phyloP scores from a whole-genome alignment of 768 basidiomycete species.

The Trametes cinnabarina region DNA sequence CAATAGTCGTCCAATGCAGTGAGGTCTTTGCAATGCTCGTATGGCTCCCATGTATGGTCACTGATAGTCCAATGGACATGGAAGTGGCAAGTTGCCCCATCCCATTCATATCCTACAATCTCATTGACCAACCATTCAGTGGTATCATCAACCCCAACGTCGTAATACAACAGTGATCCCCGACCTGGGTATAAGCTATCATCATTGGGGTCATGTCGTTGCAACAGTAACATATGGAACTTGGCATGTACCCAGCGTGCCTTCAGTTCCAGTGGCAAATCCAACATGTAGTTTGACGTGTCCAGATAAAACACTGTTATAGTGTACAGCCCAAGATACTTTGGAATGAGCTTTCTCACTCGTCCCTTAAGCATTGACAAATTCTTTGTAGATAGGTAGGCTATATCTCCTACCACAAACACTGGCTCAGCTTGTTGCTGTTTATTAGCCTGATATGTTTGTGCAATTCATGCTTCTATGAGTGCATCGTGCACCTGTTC shows the following conservation, averaged over 20 bases:
- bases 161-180: constrained; percentile 28
- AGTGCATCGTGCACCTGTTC: too few species aligned
- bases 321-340: constrained; percentile 39
- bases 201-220: constrained; percentile 31
- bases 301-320: constrained; percentile 21
- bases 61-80: constrained; percentile 14
- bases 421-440: constrained; percentile 15
- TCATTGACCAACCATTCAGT: constrained; percentile 31
- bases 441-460: constrained; percentile 32
- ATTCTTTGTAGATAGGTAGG: constrained; percentile 39
- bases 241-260: constrained; percentile 29
- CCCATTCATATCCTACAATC: constrained; percentile 24
- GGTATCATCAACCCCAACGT: constrained; percentile 34
- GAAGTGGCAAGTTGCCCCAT: not conserved
- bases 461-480: too few species aligned
- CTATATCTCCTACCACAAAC: constrained; percentile 27
- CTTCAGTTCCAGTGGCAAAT: constrained; percentile 30
- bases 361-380: constrained; percentile 34
- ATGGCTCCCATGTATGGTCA: constrained; percentile 21
- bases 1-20: constrained; percentile 18
- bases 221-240: constrained; percentile 37
- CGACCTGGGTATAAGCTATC: constrained; percentile 36
- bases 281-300: constrained; percentile 14
- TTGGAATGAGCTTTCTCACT: constrained; percentile 36
- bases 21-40: constrained; percentile 7